Conservation (phyloP, 2,329 filamentous ascomycete genomes). For the Curvularia verruculosa region DNA sequence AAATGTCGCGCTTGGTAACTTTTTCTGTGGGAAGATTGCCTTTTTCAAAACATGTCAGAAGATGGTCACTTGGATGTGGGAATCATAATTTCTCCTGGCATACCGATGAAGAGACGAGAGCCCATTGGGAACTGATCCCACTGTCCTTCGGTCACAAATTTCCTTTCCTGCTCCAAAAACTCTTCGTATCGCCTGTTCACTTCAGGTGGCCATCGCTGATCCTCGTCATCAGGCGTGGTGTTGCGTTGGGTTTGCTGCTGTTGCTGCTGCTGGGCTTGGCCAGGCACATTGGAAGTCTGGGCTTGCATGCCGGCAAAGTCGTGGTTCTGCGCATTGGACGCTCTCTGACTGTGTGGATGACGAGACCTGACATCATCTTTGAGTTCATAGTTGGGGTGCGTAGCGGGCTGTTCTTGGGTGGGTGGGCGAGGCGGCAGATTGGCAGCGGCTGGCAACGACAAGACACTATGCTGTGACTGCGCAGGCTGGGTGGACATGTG, state of each 20-base stretch:
- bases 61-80: conserved; percentile 4
- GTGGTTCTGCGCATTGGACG: conserved; percentile 33
- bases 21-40: conserved; percentile 92
- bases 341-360: conserved; percentile 55
- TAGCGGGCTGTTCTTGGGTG: conserved; percentile 56
- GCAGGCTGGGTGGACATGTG: conserved; percentile 39
- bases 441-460: conserved; percentile 48
- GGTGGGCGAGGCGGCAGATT: conserved; percentile 57
- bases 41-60: conserved; percentile 49
- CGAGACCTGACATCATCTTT: conserved; percentile 58
- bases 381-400: conserved; percentile 56
- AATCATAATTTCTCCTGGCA: conserved; percentile 38
- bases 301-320: conserved; percentile 8
- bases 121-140: conserved; percentile 82
- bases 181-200: conserved; percentile 72
- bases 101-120: conserved; percentile 82
- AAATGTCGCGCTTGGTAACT: conserved; percentile 91
- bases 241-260: conserved; percentile 34
- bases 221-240: conserved; percentile 51
- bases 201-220: conserved; percentile 60
- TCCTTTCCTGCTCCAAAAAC: conserved; percentile 74
- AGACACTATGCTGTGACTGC: conserved; percentile 42
- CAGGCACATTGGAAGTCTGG: conserved; percentile 39
- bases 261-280: conserved; percentile 38
- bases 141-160: conserved; percentile 76